Evolutionary conservation across 306 rosid genomes (phyloP).

Genomic region (Ochetophila trinervis): DNA sequence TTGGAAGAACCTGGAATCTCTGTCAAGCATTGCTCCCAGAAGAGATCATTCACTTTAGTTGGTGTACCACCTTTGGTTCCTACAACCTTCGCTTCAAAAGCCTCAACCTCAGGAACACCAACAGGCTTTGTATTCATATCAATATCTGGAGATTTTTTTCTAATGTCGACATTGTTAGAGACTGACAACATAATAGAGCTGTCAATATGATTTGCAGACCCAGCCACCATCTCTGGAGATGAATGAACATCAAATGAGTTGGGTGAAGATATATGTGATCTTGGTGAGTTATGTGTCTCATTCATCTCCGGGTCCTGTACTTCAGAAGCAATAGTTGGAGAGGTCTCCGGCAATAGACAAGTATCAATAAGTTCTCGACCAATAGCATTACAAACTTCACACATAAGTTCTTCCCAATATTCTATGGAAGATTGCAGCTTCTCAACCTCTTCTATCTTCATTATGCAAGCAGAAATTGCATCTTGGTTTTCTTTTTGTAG

Average conservation of each 20-base stretch:
- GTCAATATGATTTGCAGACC: slow-evolving; percentile 14
- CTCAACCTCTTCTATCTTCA: slow-evolving; percentile 23
- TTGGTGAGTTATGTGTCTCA: slow-evolving; percentile 20
- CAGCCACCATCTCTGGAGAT: slow-evolving; percentile 19
- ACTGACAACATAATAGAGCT: slow-evolving; percentile 20
- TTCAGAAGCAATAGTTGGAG: slow-evolving; percentile 26
- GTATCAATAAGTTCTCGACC: slow-evolving; percentile 18
- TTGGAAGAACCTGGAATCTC: slow-evolving; percentile 31
- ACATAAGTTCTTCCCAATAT: slow-evolving; percentile 26
- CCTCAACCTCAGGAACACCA: slow-evolving; percentile 2
- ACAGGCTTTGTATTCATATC: slow-evolving; percentile 33
- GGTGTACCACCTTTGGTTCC: not conserved
- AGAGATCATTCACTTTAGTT: slow-evolving; percentile 27
- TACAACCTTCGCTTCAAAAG: slow-evolving; percentile 3
- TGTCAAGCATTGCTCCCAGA: slow-evolving; percentile 44
- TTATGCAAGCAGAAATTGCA: slow-evolving; percentile 15
- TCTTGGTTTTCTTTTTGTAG: slow-evolving; percentile 11
- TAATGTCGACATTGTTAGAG: slow-evolving; percentile 4
- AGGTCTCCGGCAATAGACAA: slow-evolving; percentile 12
- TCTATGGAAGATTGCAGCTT: slow-evolving; percentile 30
- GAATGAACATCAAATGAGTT: slow-evolving; percentile 21
- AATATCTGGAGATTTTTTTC: slow-evolving; percentile 19
- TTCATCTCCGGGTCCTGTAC: slow-evolving; percentile 16
- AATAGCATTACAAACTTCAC: slow-evolving; percentile 9
- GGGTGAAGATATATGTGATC: slow-evolving; percentile 27